Conservation (phyloP, 1,284 basidiomycete genomes). For the Coniferiporia sulphurascens region DNA sequence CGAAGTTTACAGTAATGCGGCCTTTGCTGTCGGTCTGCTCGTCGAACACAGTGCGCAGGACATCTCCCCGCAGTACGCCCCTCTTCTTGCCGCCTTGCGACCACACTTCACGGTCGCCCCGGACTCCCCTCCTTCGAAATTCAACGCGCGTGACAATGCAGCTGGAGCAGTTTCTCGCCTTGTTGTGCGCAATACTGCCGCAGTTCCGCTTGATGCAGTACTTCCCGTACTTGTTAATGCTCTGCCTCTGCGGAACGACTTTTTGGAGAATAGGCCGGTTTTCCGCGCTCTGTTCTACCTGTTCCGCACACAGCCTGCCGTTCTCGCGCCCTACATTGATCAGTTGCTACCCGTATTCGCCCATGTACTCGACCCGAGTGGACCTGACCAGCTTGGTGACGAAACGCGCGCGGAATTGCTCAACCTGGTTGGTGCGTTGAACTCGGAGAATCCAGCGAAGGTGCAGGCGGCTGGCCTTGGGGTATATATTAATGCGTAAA, state of each 20-base stretch:
- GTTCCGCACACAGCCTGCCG: constrained; percentile 70
- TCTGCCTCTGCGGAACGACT: constrained; percentile 86
- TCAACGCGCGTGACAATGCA: constrained; percentile 95
- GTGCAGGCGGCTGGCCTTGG: constrained; percentile 70
- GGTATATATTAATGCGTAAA: constrained; percentile 43
- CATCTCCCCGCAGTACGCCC: constrained; percentile 78
- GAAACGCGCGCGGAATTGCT: constrained; percentile 76
- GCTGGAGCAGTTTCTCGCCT: constrained; percentile 89
- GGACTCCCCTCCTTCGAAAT: constrained; percentile 54
- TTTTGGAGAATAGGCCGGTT: constrained; percentile 84
- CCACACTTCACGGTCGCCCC: constrained; percentile 75
- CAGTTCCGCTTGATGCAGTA: constrained; percentile 88
- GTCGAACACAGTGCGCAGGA: constrained; percentile 86
- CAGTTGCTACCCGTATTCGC: constrained; percentile 80
- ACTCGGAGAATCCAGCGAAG: constrained; percentile 66
- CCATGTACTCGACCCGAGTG: constrained; percentile 75
- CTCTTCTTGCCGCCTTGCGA: constrained; percentile 75
- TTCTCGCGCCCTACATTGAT: constrained; percentile 77
- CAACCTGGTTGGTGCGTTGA: constrained; percentile 72
- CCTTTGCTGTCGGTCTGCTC: constrained; percentile 90
- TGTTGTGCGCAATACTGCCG: constrained; percentile 77
- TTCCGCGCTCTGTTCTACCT: constrained; percentile 90
- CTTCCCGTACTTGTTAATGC: constrained; percentile 80
- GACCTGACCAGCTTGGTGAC: constrained; percentile 70
- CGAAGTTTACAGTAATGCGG: constrained; percentile 95